A percentile compares a stretch with the other conserved stretches of the same genome.
Conservation (phyloP, 2,329 filamentous ascomycete species). For the Apiospora malaysiana region DNA sequence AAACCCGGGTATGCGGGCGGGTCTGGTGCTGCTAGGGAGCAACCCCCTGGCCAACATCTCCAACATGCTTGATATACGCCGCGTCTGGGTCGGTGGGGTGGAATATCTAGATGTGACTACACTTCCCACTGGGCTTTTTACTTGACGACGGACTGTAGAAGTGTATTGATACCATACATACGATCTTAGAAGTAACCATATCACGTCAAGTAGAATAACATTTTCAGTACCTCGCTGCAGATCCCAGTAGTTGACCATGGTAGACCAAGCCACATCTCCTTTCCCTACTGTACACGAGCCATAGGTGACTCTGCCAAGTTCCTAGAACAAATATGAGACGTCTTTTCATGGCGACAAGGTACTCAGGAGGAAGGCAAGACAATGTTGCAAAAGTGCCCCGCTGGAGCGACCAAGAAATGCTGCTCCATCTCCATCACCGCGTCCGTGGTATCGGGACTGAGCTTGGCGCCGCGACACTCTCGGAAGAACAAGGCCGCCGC, state of each 20-base stretch:
- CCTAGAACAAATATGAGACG: no score
- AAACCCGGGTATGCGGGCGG: not conserved
- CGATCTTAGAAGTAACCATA: not conserved
- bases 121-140: no score
- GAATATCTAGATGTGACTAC: not conserved
- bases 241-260: no score
- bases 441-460: slow-evolving; percentile 28
- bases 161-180: no score
- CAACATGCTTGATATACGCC: not conserved
- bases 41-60: not conserved
- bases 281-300: no score
- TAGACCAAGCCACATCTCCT: no score
- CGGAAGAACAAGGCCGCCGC: slow-evolving; percentile 55
- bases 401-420: not conserved
- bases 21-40: not conserved
- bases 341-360: no score
- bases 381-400: slow-evolving; percentile 2
- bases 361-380: not conserved
- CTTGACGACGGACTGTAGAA: not conserved
- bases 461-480: slow-evolving; percentile 36
- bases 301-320: no score
- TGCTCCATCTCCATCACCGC: slow-evolving; percentile 35
- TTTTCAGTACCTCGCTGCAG: no score
- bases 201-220: not conserved
- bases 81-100: not conserved